Evolutionary conservation across 2,329 filamentous ascomycete genomes (phyloP), one percentile per base, ranked within the genome.

Genomic region (Tolypocladium tundrense): DNA sequence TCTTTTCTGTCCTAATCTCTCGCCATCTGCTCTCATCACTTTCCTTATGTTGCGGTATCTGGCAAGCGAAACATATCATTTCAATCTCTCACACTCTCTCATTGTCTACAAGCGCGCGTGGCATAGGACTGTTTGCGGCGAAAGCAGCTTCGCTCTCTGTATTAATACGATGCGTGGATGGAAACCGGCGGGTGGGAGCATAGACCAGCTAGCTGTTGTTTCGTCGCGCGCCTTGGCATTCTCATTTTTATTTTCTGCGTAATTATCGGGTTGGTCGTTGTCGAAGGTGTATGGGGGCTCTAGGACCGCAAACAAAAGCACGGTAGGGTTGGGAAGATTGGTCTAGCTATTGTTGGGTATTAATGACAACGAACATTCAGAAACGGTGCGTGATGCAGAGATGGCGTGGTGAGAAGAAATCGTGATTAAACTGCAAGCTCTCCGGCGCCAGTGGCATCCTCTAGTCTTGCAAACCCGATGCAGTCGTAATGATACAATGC

Each of bases 151-250:
- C 58, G 60, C 60, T 60, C 59, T 66, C 59, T 71, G 68, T 70
- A 69, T 69, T 66, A 68, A 68, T 70, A 71, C 56, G 60, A 58
- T 60, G 58, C 41, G 56, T 60, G 60, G 58, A 62, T 59, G 45
- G 56, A 59, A 69, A 69, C 68, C 68, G 66, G 62, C 27, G 53
- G 50, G 51, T 56, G 41, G 19, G 53, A 50, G 59, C 56, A 37
- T 56, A 43, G 53, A 54, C 39, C 39, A 35, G 53, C 39, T 37
- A 52, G 48, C 48, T 37, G 48, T 52, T 21, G 31, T 21, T 52
- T 37, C 31, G 31, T 35, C 48, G 11, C 48, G 48, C 48, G 31
- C 43, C 43, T 14, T 27, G 43, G 43, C 43, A 24, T 24, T 52
- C 13, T 31, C 24, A 14, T 39, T 13, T 35, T 35, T 35, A 1